Percentiles rank a stretch among this genome's conserved stretches.
Conservation (phyloP, 2,329 filamentous ascomycete species). For the Calonectria fujianensis region DNA sequence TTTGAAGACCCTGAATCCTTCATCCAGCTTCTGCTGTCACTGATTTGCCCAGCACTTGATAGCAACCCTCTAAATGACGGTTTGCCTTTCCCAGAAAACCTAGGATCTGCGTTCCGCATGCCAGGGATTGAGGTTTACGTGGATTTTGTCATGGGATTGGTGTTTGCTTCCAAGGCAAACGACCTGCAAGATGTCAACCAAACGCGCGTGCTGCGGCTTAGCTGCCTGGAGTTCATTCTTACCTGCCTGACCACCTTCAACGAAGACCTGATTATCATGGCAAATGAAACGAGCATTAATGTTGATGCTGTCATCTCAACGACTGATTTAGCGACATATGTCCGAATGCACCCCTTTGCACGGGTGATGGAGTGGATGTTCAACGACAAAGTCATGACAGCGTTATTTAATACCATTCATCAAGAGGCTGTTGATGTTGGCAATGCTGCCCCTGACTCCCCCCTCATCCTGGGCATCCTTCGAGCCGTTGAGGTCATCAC, state of each 20-base stretch:
- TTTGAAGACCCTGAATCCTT: slow-evolving; percentile 93
- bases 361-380: slow-evolving; percentile 99
- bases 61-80: slow-evolving; percentile 80
- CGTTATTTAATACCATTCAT: slow-evolving; percentile 86
- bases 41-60: slow-evolving; percentile 80
- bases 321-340: slow-evolving; percentile 85
- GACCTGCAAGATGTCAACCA: slow-evolving; percentile 81
- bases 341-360: slow-evolving; percentile 92
- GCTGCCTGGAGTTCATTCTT: slow-evolving; percentile 88
- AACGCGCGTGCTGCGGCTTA: slow-evolving; percentile 82
- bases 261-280: slow-evolving; percentile 91
- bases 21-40: slow-evolving; percentile 82
- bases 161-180: slow-evolving; percentile 81
- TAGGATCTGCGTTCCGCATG: slow-evolving; percentile 84
- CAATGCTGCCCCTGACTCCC: slow-evolving; percentile 84
- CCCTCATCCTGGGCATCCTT: slow-evolving; percentile 85
- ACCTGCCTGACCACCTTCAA: slow-evolving; percentile 92
- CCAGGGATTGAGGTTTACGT: slow-evolving; percentile 94
- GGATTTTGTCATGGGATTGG: slow-evolving; percentile 89
- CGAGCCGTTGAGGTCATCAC: slow-evolving; percentile 90
- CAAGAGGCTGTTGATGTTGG: slow-evolving; percentile 84
- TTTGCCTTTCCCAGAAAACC: slow-evolving; percentile 89
- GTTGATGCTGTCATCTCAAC: slow-evolving; percentile 85
- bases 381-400: slow-evolving; percentile 89
- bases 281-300: slow-evolving; percentile 84